Base-by-base conservation (phyloP, 192 early-diverging fungal species). In the Fimicolochytrium jonesii region DNA sequence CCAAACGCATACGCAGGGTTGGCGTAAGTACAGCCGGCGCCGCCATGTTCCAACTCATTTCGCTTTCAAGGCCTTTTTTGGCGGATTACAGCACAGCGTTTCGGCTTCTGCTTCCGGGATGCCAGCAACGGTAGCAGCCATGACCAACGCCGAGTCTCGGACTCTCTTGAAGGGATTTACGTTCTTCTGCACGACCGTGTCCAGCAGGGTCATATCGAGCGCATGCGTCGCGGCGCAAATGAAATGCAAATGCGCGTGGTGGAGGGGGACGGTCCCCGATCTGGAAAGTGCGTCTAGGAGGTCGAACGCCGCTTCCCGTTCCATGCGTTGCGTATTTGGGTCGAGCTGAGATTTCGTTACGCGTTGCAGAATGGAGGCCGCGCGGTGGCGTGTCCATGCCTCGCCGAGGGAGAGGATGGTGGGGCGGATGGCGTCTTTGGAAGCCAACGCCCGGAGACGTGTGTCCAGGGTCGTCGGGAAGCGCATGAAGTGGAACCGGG, bases 161-260 rank as follows among this genome's bases (percentile, higher is more conserved):
- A 59, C 36, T 20, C 20, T 30, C 18, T 13, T 28, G 22, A 69
- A 50, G 1, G 68, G 68, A 25, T 69, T 56, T 22, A 54, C 41
- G 34, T 69, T 69, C 1, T 35, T 46, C 42, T 51, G 30, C 15
- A 68, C 53, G 20, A 70, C 28, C 20, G 58, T 61, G 33, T 70
- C 64, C 42, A 67, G 44, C 32, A 70, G 37, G 6, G 68, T 49
- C 20, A 43, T 20, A 36, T 64, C 68, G 50, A 70, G 59, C n/a
- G 23, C 23, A 4, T 70, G 68, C 43, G 63, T 59, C 13, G 44
- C 53, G n/a, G 32, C 68, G n/a, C 56, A 29, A 11, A 70, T 17
- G 56, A 70, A 43, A 37, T 70, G 68, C 39, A 70, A 13, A 26
- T 50, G 48, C 26, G 20, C 53, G 32, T 34, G 32, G 20, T 56